Conservation (phyloP, 1,139 yeast genomes). For the Yamadazyma trypodendri region DNA sequence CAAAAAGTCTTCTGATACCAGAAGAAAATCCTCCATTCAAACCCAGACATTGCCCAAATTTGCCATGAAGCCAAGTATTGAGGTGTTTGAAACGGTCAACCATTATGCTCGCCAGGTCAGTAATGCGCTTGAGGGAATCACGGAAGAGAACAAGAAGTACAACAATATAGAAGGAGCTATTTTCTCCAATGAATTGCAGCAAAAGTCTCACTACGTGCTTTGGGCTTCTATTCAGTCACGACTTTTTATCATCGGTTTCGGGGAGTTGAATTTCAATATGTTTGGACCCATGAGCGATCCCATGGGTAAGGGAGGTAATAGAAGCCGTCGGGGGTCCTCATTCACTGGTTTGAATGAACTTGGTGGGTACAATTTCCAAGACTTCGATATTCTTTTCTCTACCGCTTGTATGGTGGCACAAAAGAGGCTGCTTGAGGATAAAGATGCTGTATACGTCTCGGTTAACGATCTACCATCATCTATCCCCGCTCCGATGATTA, state of each 20-base stretch:
- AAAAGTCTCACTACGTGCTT: conserved; percentile 34
- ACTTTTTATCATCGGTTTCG: conserved; percentile 33
- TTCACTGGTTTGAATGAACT: conserved; percentile 40
- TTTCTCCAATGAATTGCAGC: conserved; percentile 40
- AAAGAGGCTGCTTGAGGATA: conserved; percentile 18
- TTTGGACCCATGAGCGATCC: conserved; percentile 22
- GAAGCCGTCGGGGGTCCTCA: conserved; percentile 36
- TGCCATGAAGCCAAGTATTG: conserved; percentile 32
- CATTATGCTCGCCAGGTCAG: conserved; percentile 4
- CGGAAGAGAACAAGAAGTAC: conserved; percentile 16
- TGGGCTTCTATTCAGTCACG: conserved; percentile 28
- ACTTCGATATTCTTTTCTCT: conserved; percentile 36
- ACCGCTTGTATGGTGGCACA: conserved; percentile 32
- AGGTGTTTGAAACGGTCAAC: conserved; percentile 10
- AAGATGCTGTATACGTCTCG: conserved; percentile 21
- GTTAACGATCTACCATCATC: conserved; percentile 35
- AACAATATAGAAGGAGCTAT: conserved; percentile 37
- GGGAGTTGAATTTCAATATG: conserved; percentile 33
- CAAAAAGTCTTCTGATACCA: conserved; percentile 7
- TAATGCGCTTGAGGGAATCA: conserved; percentile 8
- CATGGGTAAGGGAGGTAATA: conserved; percentile 16
- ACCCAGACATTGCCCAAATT: conserved; percentile 29
- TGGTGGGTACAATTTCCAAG: conserved; percentile 45
- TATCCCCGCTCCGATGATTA: conserved; percentile 36
- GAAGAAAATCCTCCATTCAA: conserved; percentile 30